phyloP scores from a whole-genome alignment of 352 stramenopile genomes.

The Hyaloperonospora brassicae region DNA sequence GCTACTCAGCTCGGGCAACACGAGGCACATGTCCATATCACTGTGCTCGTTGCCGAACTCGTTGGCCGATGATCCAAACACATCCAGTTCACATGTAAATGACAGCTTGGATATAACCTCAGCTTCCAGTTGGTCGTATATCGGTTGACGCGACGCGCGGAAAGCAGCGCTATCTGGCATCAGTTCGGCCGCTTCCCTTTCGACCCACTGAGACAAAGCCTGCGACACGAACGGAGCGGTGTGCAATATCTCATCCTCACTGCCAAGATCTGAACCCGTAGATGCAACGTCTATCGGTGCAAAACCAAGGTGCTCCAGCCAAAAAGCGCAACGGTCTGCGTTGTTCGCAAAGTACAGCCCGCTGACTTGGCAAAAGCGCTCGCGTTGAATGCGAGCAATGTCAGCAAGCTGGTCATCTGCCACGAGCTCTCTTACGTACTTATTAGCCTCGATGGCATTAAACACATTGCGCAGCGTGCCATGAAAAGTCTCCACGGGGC shows the following conservation, averaged over 20 bases:
- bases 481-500: slow-evolving; percentile 67
- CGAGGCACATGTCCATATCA: slow-evolving; percentile 92
- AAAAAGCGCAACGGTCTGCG: slow-evolving; percentile 41
- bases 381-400: slow-evolving; percentile 50
- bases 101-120: slow-evolving; percentile 54
- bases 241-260: slow-evolving; percentile 24
- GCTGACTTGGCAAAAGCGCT: slow-evolving; percentile 68
- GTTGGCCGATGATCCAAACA: slow-evolving; percentile 96
- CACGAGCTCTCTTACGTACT: slow-evolving; percentile 57
- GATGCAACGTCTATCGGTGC: slow-evolving; percentile 27
- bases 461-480: slow-evolving; percentile 65
- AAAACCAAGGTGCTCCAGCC: slow-evolving; percentile 60
- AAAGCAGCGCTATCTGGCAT: slow-evolving; percentile 66
- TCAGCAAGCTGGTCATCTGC: slow-evolving; percentile 42
- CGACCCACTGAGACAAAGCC: slow-evolving; percentile 43
- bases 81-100: slow-evolving; percentile 52
- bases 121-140: slow-evolving; percentile 58
- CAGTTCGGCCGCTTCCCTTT: slow-evolving; percentile 36
- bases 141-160: slow-evolving; percentile 45
- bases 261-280: slow-evolving; percentile 7
- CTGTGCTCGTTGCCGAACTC: slow-evolving; percentile 90
- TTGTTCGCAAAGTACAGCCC: slow-evolving; percentile 58
- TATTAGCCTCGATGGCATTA: slow-evolving; percentile 57
- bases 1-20: slow-evolving; percentile 28
- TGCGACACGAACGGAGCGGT: slow-evolving; percentile 36